These are phyloP conservation scores for Ustilago tritici DNA, from an alignment of 1,284 basidiomycete genomes.

Conservation along the genomic window DNA sequence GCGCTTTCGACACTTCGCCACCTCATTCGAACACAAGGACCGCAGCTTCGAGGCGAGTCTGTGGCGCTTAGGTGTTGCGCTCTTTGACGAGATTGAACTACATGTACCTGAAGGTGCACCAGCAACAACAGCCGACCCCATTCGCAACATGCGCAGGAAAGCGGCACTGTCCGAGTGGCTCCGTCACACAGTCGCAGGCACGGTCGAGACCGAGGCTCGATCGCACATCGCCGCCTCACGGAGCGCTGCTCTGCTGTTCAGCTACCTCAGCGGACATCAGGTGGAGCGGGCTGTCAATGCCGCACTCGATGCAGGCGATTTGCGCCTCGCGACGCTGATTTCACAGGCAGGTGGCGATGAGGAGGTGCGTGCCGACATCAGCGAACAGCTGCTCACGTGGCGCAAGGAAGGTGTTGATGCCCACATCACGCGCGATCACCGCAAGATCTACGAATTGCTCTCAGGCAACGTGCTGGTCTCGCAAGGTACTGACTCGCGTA, in stretches of 20 bases:
- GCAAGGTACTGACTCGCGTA: slow-evolving; percentile 72
- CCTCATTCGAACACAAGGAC: slow-evolving; percentile 80
- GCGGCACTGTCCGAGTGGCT: slow-evolving; percentile 88
- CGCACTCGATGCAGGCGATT: slow-evolving; percentile 81
- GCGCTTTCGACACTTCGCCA: slow-evolving; percentile 82
- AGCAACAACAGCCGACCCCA: slow-evolving; percentile 76
- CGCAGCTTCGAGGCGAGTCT: slow-evolving; percentile 76
- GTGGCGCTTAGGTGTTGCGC: slow-evolving; percentile 87
- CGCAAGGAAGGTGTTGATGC: slow-evolving; percentile 80
- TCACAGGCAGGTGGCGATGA: slow-evolving; percentile 87
- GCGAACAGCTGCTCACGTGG: slow-evolving; percentile 86
- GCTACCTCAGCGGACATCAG: slow-evolving; percentile 87
- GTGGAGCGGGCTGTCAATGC: slow-evolving; percentile 83
- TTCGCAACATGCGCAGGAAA: slow-evolving; percentile 80
- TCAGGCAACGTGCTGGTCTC: slow-evolving; percentile 81
- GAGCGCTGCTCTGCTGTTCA: slow-evolving; percentile 74
- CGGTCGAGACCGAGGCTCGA: slow-evolving; percentile 76
- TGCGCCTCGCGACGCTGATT: slow-evolving; percentile 90
- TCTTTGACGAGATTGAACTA: slow-evolving; percentile 85
- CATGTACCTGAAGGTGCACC: slow-evolving; percentile 76
- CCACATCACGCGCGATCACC: slow-evolving; percentile 78
- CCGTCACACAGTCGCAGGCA: slow-evolving; percentile 78
- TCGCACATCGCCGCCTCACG: slow-evolving; percentile 64
- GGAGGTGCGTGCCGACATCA: slow-evolving; percentile 81
- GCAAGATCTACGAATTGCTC: slow-evolving; percentile 86